Conservation (phyloP, 176 grass and related monocot species). For the Thinopyrum elongatum region DNA sequence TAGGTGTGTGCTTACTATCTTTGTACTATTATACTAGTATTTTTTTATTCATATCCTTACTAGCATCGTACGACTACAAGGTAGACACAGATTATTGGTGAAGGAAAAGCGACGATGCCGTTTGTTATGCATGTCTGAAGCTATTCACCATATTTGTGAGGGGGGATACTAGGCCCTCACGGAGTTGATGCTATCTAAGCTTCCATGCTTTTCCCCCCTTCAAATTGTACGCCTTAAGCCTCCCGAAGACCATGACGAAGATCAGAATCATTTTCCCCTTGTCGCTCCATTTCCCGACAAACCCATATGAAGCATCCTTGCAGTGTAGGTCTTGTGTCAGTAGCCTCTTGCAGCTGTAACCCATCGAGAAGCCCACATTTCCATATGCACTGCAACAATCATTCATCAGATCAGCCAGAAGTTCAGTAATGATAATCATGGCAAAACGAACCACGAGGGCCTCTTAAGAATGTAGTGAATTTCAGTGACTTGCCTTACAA, state of each 20-base stretch:
- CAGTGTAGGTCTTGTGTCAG: slow-evolving; percentile 43
- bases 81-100: not conserved
- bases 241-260: slow-evolving; percentile 76
- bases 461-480: not conserved
- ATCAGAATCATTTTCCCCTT: slow-evolving; percentile 72
- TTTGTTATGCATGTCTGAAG: not conserved
- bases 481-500: slow-evolving; percentile 52
- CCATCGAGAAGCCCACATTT: slow-evolving; percentile 71
- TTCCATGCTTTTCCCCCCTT: slow-evolving; percentile 67
- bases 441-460: not conserved
- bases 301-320: slow-evolving; percentile 67
- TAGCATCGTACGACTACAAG: not conserved
- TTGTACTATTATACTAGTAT: not conserved
- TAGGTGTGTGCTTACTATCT: not conserved
- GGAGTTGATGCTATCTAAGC: slow-evolving; percentile 46
- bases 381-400: slow-evolving; percentile 59
- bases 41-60: not conserved
- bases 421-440: not conserved
- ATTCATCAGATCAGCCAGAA: not conserved
- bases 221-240: slow-evolving; percentile 68
- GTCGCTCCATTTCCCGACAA: slow-evolving; percentile 70
- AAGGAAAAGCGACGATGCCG: not conserved
- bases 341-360: slow-evolving; percentile 63
- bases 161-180: not conserved
- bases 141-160: not conserved